Base-by-base conservation (phyloP, 2,329 filamentous ascomycete genomes). In the Aureobasidium sp. region DNA sequence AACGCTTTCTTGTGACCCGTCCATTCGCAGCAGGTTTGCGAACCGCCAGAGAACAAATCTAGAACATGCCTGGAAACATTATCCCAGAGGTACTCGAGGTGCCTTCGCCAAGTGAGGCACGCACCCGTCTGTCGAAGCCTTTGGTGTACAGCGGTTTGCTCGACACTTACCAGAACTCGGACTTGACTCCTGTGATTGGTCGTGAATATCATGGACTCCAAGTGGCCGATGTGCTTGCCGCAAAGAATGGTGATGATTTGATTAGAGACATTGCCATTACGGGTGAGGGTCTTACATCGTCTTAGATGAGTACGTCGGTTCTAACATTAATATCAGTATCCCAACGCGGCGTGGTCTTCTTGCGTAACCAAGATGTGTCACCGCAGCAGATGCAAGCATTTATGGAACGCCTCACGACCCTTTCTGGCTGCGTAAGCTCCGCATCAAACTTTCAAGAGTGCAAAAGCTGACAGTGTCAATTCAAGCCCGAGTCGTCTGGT, bases 281-380 rank as follows among this genome's bases (percentile, higher is more conserved):
- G 19, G 25, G 51, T 53, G 8, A 29, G n/a, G n/a, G n/a, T n/a
- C n/a, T n/a, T n/a, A n/a, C n/a, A n/a, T n/a, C n/a, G n/a, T n/a
- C n/a, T n/a, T n/a, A n/a, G n/a, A n/a, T n/a, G n/a, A n/a, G n/a
- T n/a, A n/a, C n/a, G n/a, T n/a, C n/a, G n/a, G n/a, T 17, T 19
- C 39, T 53, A 12, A 42, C 39, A 22, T 12, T 17, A 7, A 11
- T 16, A 14, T 17, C 48, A 57, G 70, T 78, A 59, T 76, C 74
- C 1, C 65, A 75, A 52, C 63, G 75, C 14, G 74, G 75, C 17
- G 75, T 78, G 2, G 71, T 77, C 3, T 76, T 78, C 61, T 69
- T 79, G 49, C 71, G 75, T 10, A 64, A 73, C 42, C 75, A 79
- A 56, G 70, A 76, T 58, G 66, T 74, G 22, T 71, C 67, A 3